These are phyloP conservation scores for Microcyclosporella mali DNA, from an alignment of 2,329 filamentous ascomycete genomes.

Conservation along the genomic window DNA sequence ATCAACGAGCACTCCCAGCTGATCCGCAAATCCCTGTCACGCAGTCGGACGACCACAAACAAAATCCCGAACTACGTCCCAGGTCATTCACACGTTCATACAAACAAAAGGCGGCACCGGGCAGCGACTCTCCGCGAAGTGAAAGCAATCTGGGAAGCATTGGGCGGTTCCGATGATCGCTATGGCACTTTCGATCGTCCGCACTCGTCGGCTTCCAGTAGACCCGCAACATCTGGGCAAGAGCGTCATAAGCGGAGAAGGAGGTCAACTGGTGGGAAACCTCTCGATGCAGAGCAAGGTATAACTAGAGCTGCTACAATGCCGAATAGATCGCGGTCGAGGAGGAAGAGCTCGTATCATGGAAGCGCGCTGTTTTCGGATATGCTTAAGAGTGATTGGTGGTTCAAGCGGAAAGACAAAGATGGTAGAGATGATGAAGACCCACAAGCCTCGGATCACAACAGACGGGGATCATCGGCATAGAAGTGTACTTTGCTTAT, in stretches of 20 bases:
- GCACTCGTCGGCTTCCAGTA: conserved; percentile 8
- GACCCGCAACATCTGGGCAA: conserved; percentile 14
- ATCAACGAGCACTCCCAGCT: conserved; percentile 19
- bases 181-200: conserved; percentile 23
- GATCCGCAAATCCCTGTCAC: conserved; percentile 14
- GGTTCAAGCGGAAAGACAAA: conserved; percentile 22
- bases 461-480: too few species aligned
- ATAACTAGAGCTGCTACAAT: conserved; percentile 17
- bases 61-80: conserved; percentile 8
- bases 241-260: conserved; percentile 13
- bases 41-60: conserved; percentile 12
- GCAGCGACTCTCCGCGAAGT: conserved; percentile 30
- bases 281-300: conserved; percentile 7
- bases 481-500: too few species aligned
- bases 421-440: conserved; percentile 11
- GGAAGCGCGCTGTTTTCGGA: conserved; percentile 29
- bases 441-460: neutral
- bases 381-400: conserved; percentile 27
- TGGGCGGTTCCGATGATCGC: conserved; percentile 22
- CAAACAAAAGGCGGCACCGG: conserved; percentile 22
- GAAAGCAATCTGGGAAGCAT: conserved; percentile 29
- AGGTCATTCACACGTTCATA: conserved; percentile 11
- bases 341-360: conserved; percentile 19
- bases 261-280: conserved; percentile 17
- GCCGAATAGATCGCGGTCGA: conserved; percentile 10